Percentiles rank a stretch among this genome's conserved stretches.
Evolutionary conservation across 495 filamentous ascomycete species (phyloP).

Genomic region (Mytilinidion resinicola): DNA sequence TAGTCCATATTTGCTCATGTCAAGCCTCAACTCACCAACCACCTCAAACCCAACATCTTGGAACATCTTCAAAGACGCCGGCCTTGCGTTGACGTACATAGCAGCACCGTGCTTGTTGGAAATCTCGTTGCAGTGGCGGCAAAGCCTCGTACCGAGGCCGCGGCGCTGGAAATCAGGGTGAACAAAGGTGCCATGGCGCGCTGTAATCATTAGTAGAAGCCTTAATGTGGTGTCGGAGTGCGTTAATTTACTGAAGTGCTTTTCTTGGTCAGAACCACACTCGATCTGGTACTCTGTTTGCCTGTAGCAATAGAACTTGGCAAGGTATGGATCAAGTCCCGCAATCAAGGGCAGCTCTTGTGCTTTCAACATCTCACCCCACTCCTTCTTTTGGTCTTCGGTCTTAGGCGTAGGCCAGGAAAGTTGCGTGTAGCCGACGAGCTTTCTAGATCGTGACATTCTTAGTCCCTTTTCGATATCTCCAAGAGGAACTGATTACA

Average conservation of each 20-base stretch:
- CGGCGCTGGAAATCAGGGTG: neutral
- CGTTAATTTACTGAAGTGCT: neutral
- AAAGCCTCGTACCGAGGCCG: neutral
- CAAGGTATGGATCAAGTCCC: neutral
- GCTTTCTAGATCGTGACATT: neutral
- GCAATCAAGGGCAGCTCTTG: neutral
- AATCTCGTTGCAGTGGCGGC: neutral
- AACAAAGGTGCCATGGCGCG: neutral
- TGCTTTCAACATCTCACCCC: neutral
- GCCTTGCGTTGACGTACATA: neutral
- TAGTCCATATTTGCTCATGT: neutral
- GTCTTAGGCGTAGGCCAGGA: neutral
- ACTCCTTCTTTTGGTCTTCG: neutral
- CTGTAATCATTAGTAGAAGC: neutral
- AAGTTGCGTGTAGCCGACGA: neutral
- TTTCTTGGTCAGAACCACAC: neutral
- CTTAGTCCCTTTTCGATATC: neutral
- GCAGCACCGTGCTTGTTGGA: neutral
- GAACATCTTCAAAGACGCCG: neutral
- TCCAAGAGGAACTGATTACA: neutral
- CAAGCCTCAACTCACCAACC: neutral
- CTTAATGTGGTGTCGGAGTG: neutral
- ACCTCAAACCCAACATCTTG: neutral
- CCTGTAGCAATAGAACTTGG: neutral
- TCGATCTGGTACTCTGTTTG: neutral